Conservation (phyloP, 805 yeast genomes). For the Cyberlindnera galapagoensis region DNA sequence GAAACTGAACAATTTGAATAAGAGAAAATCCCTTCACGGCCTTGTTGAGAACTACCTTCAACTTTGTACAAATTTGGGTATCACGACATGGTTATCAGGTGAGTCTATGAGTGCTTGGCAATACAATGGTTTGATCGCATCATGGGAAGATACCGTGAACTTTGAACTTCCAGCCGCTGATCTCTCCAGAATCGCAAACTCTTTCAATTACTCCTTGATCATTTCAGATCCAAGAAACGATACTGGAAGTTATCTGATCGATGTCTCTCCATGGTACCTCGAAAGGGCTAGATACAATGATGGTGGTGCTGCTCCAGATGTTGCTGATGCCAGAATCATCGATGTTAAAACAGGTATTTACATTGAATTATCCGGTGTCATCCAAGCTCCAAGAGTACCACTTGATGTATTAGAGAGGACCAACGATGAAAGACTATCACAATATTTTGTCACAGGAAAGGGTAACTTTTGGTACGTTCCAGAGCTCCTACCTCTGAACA, state of each 20-base stretch:
- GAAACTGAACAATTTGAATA: slow-evolving; percentile 30
- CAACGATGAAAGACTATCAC: slow-evolving; percentile 10
- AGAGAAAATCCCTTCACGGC: slow-evolving; percentile 40
- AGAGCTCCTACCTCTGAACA: slow-evolving; percentile 46
- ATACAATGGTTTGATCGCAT: slow-evolving; percentile 42
- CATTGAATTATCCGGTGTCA: slow-evolving; percentile 48
- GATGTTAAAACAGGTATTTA: slow-evolving; percentile 55
- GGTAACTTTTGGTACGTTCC: slow-evolving; percentile 42
- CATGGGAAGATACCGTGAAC: slow-evolving; percentile 47
- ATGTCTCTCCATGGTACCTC: slow-evolving; percentile 43
- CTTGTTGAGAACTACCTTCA: slow-evolving; percentile 40
- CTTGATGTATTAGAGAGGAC: slow-evolving; percentile 6
- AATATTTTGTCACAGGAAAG: slow-evolving; percentile 30
- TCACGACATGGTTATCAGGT: slow-evolving; percentile 42
- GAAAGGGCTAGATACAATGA: slow-evolving; percentile 43
- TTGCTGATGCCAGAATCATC: slow-evolving; percentile 48
- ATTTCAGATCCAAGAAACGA: slow-evolving; percentile 39
- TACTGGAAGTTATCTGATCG: slow-evolving; percentile 39
- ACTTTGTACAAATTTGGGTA: slow-evolving; percentile 35
- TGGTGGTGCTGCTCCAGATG: slow-evolving; percentile 38
- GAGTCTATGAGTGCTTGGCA: slow-evolving; percentile 45
- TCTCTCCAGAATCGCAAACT: slow-evolving; percentile 37
- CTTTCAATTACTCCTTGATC: slow-evolving; percentile 41
- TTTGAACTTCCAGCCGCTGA: slow-evolving; percentile 47
- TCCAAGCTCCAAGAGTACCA: slow-evolving; percentile 22